phyloP scores from a whole-genome alignment of 495 filamentous ascomycete species.

The Glonium stellatum region DNA sequence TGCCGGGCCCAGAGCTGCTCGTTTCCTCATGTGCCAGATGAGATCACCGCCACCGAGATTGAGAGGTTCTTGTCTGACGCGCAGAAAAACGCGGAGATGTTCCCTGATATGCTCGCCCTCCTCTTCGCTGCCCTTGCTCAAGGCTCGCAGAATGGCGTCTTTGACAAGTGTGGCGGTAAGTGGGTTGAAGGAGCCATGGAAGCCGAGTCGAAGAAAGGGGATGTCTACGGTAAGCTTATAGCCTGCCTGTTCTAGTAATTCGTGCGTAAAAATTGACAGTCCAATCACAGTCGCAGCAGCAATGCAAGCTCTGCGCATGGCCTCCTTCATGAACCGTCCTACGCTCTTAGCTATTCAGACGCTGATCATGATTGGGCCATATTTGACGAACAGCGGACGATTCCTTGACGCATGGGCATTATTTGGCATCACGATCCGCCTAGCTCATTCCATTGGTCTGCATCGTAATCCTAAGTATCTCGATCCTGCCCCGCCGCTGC shows the following conservation, averaged over 20 bases:
- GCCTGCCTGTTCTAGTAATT: not conserved
- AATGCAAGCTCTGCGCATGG: slow-evolving; percentile 38
- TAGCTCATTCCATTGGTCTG: slow-evolving; percentile 38
- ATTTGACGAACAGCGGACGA: slow-evolving; percentile 37
- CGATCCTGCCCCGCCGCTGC: slow-evolving; percentile 38
- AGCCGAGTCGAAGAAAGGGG: slow-evolving; percentile 33
- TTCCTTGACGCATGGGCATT: slow-evolving; percentile 40
- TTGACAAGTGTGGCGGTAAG: slow-evolving; percentile 37
- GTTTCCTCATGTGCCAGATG: slow-evolving; percentile 42
- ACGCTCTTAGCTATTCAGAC: slow-evolving; percentile 36
- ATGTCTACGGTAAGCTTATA: slow-evolving; percentile 38
- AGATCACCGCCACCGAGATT: slow-evolving; percentile 39
- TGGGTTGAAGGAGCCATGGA: slow-evolving; percentile 40
- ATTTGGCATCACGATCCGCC: slow-evolving; percentile 36
- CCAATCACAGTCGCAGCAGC: slow-evolving; percentile 32
- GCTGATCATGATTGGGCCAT: slow-evolving; percentile 37
- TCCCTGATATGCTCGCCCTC: slow-evolving; percentile 44
- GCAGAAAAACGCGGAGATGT: slow-evolving; percentile 36
- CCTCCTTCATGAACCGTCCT: slow-evolving; percentile 36
- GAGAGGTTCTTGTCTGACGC: slow-evolving; percentile 39
- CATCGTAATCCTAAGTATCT: slow-evolving; percentile 42
- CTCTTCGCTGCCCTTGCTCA: slow-evolving; percentile 43
- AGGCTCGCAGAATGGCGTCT: slow-evolving; percentile 40
- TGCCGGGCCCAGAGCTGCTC: slow-evolving; percentile 38
- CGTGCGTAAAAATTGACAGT: not conserved